Conservation (phyloP, 2,329 filamentous ascomycete species). For the Fusarium xyrophilum region DNA sequence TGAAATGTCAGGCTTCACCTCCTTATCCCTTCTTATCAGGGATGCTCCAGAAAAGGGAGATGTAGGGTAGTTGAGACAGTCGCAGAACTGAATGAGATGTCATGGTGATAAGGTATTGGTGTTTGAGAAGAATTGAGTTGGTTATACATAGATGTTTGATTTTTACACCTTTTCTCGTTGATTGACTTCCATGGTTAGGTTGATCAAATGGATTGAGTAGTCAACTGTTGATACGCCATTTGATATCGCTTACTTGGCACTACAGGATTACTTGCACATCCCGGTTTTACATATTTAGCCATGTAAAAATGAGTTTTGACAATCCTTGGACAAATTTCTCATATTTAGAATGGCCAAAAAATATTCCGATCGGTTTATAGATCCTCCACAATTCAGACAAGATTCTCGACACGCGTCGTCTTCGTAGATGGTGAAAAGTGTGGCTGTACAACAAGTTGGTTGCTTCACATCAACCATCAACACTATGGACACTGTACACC, state of each 20-base stretch:
- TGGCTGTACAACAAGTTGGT: conserved; percentile 27
- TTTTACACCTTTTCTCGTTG: rapidly evolving
- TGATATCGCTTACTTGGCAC: neutral
- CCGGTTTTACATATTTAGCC: too few species aligned
- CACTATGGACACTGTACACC: conserved; percentile 21
- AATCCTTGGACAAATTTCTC: neutral
- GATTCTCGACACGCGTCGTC: conserved; percentile 21
- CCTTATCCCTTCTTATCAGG: conserved; percentile 31
- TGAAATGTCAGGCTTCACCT: conserved; percentile 37
- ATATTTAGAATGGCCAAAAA: neutral
- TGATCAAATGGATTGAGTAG: too few species aligned
- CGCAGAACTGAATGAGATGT: neutral
- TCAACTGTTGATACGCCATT: rapidly evolving
- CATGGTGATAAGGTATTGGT: too few species aligned
- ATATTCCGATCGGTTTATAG: neutral
- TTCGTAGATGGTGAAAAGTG: conserved; percentile 10
- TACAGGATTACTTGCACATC: too few species aligned
- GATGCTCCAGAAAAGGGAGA: conserved; percentile 30
- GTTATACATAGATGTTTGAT: rapidly evolving
- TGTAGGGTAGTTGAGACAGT: conserved; percentile 20
- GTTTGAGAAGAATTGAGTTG: neutral
- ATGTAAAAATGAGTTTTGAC: too few species aligned
- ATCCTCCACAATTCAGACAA: neutral
- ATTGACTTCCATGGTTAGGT: neutral
- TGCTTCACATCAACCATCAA: neutral